Evolutionary conservation across 805 yeast genomes (phyloP).

Genomic region (Candida coquimbonensis): DNA sequence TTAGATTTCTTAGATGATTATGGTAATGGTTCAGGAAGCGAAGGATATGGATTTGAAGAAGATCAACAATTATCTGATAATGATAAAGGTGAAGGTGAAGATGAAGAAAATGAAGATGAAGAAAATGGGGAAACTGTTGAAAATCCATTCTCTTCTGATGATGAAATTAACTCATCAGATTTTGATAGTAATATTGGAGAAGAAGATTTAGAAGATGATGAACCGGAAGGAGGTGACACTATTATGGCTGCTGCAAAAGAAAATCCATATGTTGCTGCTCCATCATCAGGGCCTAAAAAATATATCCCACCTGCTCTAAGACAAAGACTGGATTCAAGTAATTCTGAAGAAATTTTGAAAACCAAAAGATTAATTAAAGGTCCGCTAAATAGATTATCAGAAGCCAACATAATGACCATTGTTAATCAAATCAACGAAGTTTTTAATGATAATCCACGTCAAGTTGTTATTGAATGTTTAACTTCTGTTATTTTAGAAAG

Average conservation of each 20-base stretch:
- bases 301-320: slow-evolving; percentile 90
- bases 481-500: slow-evolving; percentile 59
- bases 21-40: slow-evolving; percentile 15
- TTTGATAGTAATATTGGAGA: slow-evolving; percentile 36
- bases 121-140: slow-evolving; percentile 22
- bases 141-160: slow-evolving; percentile 33
- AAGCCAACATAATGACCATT: slow-evolving; percentile 68
- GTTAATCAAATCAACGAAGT: slow-evolving; percentile 60
- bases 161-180: slow-evolving; percentile 35
- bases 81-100: slow-evolving; percentile 16
- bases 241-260: slow-evolving; percentile 37
- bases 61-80: slow-evolving; percentile 23
- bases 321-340: slow-evolving; percentile 32
- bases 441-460: slow-evolving; percentile 65
- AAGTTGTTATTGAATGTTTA: slow-evolving; percentile 66
- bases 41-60: slow-evolving; percentile 22
- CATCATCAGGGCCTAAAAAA: slow-evolving; percentile 26
- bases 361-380: slow-evolving; percentile 69
- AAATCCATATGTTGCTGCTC: slow-evolving; percentile 72
- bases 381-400: slow-evolving; percentile 81
- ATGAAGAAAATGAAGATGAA: slow-evolving; percentile 22
- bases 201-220: slow-evolving; percentile 28
- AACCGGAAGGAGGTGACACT: slow-evolving; percentile 23
- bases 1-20: slow-evolving; percentile 33
- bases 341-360: slow-evolving; percentile 39